Evolutionary conservation across 805 yeast genomes (phyloP).

Genomic region (Spathaspora arborariae): DNA sequence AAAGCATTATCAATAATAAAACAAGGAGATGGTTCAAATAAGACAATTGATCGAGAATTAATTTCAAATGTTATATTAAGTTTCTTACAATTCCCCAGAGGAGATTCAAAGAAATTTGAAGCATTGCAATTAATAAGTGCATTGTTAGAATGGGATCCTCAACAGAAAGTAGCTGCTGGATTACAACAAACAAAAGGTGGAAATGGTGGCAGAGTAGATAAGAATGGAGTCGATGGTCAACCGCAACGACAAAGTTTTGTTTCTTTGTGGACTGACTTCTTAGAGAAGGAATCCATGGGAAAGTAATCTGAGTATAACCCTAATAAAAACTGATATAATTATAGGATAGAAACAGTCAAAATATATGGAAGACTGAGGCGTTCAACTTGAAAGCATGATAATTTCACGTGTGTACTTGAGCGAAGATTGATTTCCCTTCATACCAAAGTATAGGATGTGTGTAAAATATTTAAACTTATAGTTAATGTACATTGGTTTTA

Average conservation of each 20-base stretch:
- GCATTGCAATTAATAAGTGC: conserved; percentile 81
- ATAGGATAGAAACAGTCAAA: too few species aligned
- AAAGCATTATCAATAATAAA: conserved; percentile 84
- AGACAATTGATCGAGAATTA: conserved; percentile 82
- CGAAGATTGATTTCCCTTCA: too few species aligned
- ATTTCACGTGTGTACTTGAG: too few species aligned
- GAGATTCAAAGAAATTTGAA: conserved; percentile 92
- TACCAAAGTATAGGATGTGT: too few species aligned
- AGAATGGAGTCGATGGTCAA: not conserved
- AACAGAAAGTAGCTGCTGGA: conserved; percentile 73
- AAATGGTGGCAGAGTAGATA: conserved; percentile 13
- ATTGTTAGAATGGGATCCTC: conserved; percentile 85
- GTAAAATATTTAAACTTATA: too few species aligned
- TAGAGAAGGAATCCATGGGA: conserved; percentile 60
- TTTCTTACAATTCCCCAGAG: conserved; percentile 83
- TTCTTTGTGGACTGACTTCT: conserved; percentile 73
- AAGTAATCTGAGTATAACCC: too few species aligned
- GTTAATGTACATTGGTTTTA: too few species aligned
- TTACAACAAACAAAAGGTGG: conserved; percentile 39
- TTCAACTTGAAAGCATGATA: too few species aligned
- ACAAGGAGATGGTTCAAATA: conserved; percentile 41
- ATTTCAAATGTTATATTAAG: conserved; percentile 82
- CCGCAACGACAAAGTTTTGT: conserved; percentile 53
- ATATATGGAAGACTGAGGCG: too few species aligned
- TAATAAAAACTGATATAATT: too few species aligned